phyloP scores from a whole-genome alignment of 1,284 basidiomycete genomes.

The Marasmius fiardii region DNA sequence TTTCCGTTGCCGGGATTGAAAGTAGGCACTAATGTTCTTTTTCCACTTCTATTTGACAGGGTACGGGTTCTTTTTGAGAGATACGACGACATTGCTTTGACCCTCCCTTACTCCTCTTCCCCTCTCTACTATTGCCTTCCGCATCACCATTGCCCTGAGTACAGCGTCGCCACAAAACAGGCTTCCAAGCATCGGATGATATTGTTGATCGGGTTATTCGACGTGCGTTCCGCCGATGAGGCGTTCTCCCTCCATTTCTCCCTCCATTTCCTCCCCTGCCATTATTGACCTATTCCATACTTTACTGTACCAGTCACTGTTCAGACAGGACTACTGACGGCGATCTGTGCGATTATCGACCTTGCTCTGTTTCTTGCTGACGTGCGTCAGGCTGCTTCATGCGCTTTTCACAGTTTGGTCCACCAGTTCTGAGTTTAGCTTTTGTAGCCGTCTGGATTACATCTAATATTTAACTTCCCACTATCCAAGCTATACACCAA shows the following conservation, averaged over 20 bases:
- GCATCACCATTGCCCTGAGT: not conserved
- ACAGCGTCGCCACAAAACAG: slow-evolving; percentile 37
- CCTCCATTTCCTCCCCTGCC: too few species aligned
- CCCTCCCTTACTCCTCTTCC: too few species aligned
- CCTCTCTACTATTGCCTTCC: too few species aligned
- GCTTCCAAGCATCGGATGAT: slow-evolving; percentile 25
- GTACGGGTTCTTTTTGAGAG: not conserved
- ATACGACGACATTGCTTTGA: not conserved
- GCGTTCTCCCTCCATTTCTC: not conserved
- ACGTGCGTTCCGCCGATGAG: slow-evolving; percentile 25
- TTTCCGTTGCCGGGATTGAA: not conserved
- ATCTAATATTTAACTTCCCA: slow-evolving; percentile 39
- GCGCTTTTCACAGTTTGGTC: not conserved
- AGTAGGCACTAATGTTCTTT: too few species aligned
- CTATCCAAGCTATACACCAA: slow-evolving; percentile 42
- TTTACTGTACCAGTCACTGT: slow-evolving; percentile 29
- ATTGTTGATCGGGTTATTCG: slow-evolving; percentile 37
- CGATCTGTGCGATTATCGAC: slow-evolving; percentile 29
- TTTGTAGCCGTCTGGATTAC: slow-evolving; percentile 28
- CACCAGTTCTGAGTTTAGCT: not conserved
- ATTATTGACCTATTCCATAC: slow-evolving; percentile 5
- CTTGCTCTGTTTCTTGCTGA: slow-evolving; percentile 30
- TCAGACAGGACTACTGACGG: slow-evolving; percentile 34
- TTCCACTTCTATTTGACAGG: not conserved
- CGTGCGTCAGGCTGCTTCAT: slow-evolving; percentile 22